These are phyloP conservation scores for Sporisorium iseilematis-ciliati DNA, from an alignment of 1,284 basidiomycete species.

Conservation along the genomic window DNA sequence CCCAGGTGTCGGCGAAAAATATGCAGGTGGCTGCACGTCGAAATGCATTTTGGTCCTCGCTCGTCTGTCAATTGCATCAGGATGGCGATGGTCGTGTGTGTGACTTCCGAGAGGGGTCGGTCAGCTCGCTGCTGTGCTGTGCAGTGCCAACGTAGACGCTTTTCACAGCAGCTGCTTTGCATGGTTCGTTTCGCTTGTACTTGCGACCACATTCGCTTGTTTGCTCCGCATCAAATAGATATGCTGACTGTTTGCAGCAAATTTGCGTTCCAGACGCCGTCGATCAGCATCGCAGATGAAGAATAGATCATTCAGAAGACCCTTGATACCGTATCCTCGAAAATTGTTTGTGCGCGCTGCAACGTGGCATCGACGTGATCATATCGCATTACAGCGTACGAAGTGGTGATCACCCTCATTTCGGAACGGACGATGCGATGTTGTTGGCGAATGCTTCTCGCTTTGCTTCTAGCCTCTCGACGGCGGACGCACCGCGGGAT, in stretches of 20 bases:
- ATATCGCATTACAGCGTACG: background rate
- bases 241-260: background rate
- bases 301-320: background rate
- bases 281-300: background rate
- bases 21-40: slow-evolving; percentile 36
- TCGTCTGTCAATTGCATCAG: background rate
- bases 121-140: too few relatives aligned
- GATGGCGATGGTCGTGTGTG: background rate
- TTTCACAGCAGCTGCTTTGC: too few relatives aligned
- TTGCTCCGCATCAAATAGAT: too few relatives aligned
- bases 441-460: background rate
- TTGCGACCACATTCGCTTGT: too few relatives aligned
- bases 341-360: background rate
- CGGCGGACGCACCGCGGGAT: background rate
- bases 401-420: background rate
- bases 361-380: slow-evolving; percentile 2
- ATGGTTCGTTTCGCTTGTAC: too few relatives aligned
- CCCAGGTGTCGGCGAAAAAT: slow-evolving; percentile 26
- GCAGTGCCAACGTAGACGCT: too few relatives aligned
- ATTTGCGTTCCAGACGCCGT: background rate
- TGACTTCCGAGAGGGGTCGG: too few relatives aligned
- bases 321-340: background rate
- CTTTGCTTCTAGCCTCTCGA: background rate
- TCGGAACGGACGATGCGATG: background rate
- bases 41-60: slow-evolving; percentile 4